Conservation (phyloP, 2,329 filamentous ascomycete species). For the Trichoderma gracile region DNA sequence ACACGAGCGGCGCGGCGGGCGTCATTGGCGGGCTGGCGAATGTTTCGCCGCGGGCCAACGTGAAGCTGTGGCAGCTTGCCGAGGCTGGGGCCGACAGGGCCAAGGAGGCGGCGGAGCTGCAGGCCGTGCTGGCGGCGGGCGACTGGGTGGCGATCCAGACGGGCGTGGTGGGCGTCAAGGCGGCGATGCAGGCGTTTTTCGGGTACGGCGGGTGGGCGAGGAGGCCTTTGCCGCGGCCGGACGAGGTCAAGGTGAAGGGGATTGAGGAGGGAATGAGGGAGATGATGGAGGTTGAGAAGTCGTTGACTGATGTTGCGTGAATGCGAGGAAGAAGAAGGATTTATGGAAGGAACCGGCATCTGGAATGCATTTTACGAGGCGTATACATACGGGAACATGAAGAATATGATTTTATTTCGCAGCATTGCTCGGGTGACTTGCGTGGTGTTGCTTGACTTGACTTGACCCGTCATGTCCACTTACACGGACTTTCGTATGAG, state of each 20-base stretch:
- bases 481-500: neutral
- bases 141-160: constrained; percentile 74
- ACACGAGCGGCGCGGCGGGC: constrained; percentile 68
- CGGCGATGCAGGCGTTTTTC: constrained; percentile 63
- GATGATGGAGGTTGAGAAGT: constrained; percentile 30
- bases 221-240: constrained; percentile 33
- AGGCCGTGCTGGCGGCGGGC: constrained; percentile 65
- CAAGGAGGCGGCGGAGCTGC: constrained; percentile 65
- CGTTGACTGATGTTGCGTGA: constrained; percentile 25
- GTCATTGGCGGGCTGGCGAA: constrained; percentile 73
- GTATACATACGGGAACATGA: neutral
- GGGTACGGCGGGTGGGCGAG: constrained; percentile 62
- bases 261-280: constrained; percentile 30
- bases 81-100: constrained; percentile 57
- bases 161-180: constrained; percentile 71
- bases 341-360: no score
- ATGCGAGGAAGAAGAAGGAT: no score
- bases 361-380: constrained; percentile 6
- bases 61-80: constrained; percentile 62
- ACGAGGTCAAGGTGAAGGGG: constrained; percentile 24
- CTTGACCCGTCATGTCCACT: neutral
- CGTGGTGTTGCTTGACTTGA: neutral
- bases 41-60: constrained; percentile 66
- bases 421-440: neutral
- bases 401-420: neutral